A percentile compares a stretch with the other conserved stretches of the same genome.
Conservation (phyloP, 176 grass and related monocot species). For the Guadua angustifolia region DNA sequence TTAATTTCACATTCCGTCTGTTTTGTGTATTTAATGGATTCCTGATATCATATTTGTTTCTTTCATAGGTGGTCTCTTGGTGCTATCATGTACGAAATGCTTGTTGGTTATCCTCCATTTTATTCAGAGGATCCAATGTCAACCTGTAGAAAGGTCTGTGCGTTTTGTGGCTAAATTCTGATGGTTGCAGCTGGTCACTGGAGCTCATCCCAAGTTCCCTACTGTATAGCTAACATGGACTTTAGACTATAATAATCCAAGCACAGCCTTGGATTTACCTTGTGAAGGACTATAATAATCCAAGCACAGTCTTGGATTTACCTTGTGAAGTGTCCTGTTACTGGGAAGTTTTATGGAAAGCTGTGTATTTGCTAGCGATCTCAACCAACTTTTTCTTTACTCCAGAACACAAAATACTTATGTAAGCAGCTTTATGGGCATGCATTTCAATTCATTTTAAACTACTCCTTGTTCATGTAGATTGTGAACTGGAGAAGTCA, state of each 20-base stretch:
- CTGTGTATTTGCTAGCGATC: not conserved
- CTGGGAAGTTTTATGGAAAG: constrained; percentile 2
- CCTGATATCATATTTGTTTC: constrained; percentile 47
- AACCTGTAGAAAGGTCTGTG: constrained; percentile 87
- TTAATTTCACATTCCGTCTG: constrained; percentile 19
- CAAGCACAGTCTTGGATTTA: not conserved
- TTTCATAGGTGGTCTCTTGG: constrained; percentile 96
- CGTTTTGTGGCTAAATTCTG: not conserved
- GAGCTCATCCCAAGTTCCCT: constrained; percentile 10
- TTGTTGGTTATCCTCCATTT: constrained; percentile 97
- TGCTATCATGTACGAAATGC: constrained; percentile 99
- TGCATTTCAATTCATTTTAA: constrained; percentile 34
- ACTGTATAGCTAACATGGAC: not conserved
- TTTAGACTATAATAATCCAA: not conserved
- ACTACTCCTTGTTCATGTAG: constrained; percentile 46
- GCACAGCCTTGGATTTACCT: too few species aligned
- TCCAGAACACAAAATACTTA: not conserved
- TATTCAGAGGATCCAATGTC: constrained; percentile 99
- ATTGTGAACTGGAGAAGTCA: constrained; percentile 99
- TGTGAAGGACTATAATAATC: too few species aligned
- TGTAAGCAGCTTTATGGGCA: constrained; percentile 21
- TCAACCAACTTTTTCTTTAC: not conserved
- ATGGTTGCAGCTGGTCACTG: constrained; percentile 24
- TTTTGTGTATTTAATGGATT: constrained; percentile 54
- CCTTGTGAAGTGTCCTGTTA: constrained; percentile 1